Conservation (phyloP, 176 grass and related monocot species). For the Oryza officinalis region DNA sequence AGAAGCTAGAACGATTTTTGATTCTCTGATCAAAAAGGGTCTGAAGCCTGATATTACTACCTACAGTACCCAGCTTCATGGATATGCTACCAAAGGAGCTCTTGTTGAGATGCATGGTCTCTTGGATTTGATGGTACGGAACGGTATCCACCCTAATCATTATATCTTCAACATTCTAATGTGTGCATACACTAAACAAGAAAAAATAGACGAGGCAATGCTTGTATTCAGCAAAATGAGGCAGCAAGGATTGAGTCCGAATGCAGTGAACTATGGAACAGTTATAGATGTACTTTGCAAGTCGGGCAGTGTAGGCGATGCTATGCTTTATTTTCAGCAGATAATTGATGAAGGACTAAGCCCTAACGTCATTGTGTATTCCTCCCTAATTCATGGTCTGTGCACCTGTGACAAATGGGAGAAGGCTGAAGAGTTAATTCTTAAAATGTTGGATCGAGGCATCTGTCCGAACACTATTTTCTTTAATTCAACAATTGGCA, state of each 20-base stretch:
- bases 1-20: slow-evolving; percentile 6
- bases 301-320: too few relatives aligned
- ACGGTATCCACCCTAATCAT: neutral
- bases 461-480: neutral
- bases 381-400: neutral
- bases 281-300: neutral
- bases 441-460: slow-evolving; percentile 30
- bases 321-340: too few relatives aligned
- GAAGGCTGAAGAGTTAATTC: slow-evolving; percentile 28
- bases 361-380: neutral
- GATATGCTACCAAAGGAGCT: neutral
- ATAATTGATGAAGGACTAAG: neutral
- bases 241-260: too few relatives aligned
- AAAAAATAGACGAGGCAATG: too few relatives aligned
- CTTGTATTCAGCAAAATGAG: neutral
- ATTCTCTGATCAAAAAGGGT: neutral
- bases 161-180: neutral
- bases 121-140: neutral
- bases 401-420: slow-evolving; percentile 23
- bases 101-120: too few relatives aligned
- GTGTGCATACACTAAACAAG: neutral
- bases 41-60: neutral
- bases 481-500: too few relatives aligned
- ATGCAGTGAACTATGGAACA: too few relatives aligned
- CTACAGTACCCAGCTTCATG: neutral